Percentiles rank a stretch among this genome's conserved stretches.
Evolutionary conservation across 2,329 filamentous ascomycete species (phyloP).

Genomic region (Paramyrothecium sp.): DNA sequence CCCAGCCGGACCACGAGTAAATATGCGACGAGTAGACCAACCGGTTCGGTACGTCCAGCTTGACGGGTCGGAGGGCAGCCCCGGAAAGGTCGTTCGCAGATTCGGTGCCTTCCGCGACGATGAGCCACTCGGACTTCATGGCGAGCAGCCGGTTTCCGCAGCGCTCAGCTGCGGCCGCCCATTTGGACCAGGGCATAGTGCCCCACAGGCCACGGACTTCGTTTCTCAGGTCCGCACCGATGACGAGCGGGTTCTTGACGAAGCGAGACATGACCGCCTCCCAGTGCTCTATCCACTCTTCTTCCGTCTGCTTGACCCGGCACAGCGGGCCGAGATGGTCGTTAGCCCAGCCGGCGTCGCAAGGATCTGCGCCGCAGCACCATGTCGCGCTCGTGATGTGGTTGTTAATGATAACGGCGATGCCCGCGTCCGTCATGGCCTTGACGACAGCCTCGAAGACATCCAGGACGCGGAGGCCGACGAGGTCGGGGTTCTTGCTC

Average conservation of each 20-base stretch:
- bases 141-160: slow-evolving; percentile 59
- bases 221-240: slow-evolving; percentile 67
- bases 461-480: slow-evolving; percentile 56
- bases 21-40: slow-evolving; percentile 69
- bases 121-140: slow-evolving; percentile 63
- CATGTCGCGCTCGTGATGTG: slow-evolving; percentile 68
- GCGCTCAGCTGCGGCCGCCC: slow-evolving; percentile 62
- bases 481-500: slow-evolving; percentile 58
- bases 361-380: slow-evolving; percentile 68
- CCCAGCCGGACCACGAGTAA: slow-evolving; percentile 71
- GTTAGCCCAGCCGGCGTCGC: slow-evolving; percentile 67
- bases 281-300: slow-evolving; percentile 67
- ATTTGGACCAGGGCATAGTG: slow-evolving; percentile 64
- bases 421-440: slow-evolving; percentile 58
- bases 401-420: slow-evolving; percentile 68
- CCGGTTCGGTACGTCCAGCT: slow-evolving; percentile 50
- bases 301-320: slow-evolving; percentile 60
- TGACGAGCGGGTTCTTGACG: slow-evolving; percentile 57
- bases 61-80: slow-evolving; percentile 53
- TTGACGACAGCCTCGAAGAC: slow-evolving; percentile 58
- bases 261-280: slow-evolving; percentile 61
- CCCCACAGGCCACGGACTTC: slow-evolving; percentile 69
- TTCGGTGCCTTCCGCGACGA: slow-evolving; percentile 66
- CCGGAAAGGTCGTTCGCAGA: slow-evolving; percentile 65
- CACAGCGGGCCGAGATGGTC: slow-evolving; percentile 61